Base-by-base conservation (phyloP, 2,329 filamentous ascomycete genomes). In the Trichoderma afroharzianum region DNA sequence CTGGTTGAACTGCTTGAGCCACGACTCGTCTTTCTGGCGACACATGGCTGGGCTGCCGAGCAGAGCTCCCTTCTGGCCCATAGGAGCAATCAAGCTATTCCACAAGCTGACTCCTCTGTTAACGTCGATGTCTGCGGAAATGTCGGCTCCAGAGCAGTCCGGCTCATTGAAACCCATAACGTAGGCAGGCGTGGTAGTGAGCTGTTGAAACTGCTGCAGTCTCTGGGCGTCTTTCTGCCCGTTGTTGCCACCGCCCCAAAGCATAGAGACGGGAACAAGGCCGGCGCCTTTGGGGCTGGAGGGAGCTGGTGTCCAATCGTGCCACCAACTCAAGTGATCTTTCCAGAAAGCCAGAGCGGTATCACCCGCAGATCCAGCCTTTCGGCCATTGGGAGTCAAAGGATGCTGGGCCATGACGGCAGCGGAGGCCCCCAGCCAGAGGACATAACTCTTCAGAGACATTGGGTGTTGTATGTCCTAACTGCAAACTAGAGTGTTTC, bases 61-160 rank as follows among this genome's bases (percentile, higher is more conserved):
- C 79, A 86, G 30, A 84, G 85, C 9, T 83, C 87, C 9, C 86
- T 90, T 33, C 80, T 93, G 28, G 83, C 93, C 33, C 85, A 93
- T 30, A 90, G 93, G 4, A 92, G 88, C 75, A 91, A 93, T 79
- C 90, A 88, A 30, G 82, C 84, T 33, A 81, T 88, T 66, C 84
- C 87, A n/a, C 83, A 85, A 11, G 80, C 79, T 6, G 79, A 74
- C 80, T 43, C 86, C 86, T 3, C 83, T 78, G 43, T 55, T 53
- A 4, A 74, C 73, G 18, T 59, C 57, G 14, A 74, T 72, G 61
- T 73, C 28, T 9, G 73, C 73, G 14, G 73, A 74, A n/a, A 71
- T 18, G 57, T 72, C 71, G 8, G 63, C 63, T 11, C 68, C 73
- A 2, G 55, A 43, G 68, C 73, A 74, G 50, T 74, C 73, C 3